Evolutionary conservation across 192 early-diverging fungal genomes (phyloP), one percentile per base, ranked within the genome.

Genomic region (Coemansia sp.): DNA sequence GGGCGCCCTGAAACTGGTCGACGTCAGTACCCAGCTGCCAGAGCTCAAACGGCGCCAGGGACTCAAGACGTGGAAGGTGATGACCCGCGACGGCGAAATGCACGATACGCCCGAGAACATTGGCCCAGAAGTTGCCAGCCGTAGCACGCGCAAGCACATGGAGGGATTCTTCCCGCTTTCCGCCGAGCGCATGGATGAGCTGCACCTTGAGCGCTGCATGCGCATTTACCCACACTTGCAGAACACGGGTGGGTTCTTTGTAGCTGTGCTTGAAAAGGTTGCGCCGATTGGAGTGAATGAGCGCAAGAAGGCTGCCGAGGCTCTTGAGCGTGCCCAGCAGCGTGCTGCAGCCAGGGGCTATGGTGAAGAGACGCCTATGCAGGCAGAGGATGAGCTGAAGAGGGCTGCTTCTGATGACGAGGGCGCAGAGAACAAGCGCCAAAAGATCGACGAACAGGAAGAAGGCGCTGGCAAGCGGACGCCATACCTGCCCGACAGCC

Each of bases 241-340:
- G 80, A 87, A 99, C 78, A 96, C 94, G 8, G 97, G 97, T 41
- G 97, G 93, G 11, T 99, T 99, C 80, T 99, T 99, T 83, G 88
- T 99, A 16, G 93, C 94, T 23, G 91, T 98, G 8, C 80, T 99
- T 49, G 84, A 94, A 73, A 99, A 99, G 81, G 85, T 88, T 7
- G 81, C 68, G 1, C 85, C 87, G 14, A 83, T 85, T 55, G 87
- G 86, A 50, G 53, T 68, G 15, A 69, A 76, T 30, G 69, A 82
- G 53, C 43, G 46, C 58, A 66, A 55, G 36, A 60, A 61, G 41
- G 65, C 76, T 21, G 60, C 76, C 3, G 15, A 50, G 19, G 39
- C 33, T 13, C 11, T 18, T 20, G 40, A 35, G 54, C 43, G 28
- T 35, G 37, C 44, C 9, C n/a, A 40, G 19, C n/a, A 42, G 40